A percentile compares a stretch with the other conserved stretches of the same genome.
phyloP scores from a whole-genome alignment of 2,329 filamentous ascomycete species.

The Diplodia mutila region DNA sequence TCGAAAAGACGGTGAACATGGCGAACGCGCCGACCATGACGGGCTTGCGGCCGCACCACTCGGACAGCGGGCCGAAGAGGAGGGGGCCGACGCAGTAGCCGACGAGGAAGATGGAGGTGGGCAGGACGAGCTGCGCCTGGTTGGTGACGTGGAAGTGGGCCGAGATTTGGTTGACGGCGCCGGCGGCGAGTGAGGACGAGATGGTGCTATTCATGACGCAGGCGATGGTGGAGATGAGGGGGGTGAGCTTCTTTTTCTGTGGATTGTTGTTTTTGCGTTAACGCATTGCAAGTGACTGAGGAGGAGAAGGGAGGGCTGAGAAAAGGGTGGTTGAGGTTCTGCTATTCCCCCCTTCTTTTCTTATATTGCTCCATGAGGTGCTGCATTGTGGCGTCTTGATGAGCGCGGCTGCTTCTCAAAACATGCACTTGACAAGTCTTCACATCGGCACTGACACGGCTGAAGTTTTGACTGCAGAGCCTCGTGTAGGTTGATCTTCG shows the following conservation, averaged over 20 bases:
- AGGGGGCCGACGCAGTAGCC: conserved; percentile 53
- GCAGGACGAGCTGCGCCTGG: conserved; percentile 49
- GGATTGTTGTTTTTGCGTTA: too few relatives aligned
- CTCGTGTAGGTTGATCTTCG: neutral
- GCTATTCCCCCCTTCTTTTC: neutral
- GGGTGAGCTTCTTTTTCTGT: conserved; percentile 58
- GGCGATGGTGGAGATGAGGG: conserved; percentile 60
- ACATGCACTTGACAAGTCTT: neutral
- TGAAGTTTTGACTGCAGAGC: neutral
- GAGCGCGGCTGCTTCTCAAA: neutral
- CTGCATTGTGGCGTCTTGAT: neutral
- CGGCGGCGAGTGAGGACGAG: conserved; percentile 66
- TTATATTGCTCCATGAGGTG: neutral
- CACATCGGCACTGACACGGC: neutral
- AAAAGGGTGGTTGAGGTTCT: conserved; percentile 1
- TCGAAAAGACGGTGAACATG: conserved; percentile 50
- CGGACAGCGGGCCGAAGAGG: conserved; percentile 50
- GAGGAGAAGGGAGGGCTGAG: too few relatives aligned
- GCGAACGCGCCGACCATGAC: conserved; percentile 57
- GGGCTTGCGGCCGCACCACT: conserved; percentile 51
- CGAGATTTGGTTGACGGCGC: conserved; percentile 63
- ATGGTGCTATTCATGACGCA: conserved; percentile 71
- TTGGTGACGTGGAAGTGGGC: conserved; percentile 60
- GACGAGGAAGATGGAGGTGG: conserved; percentile 55
- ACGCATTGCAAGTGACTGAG: too few relatives aligned